These are phyloP conservation scores for Exophiala sideris DNA, from an alignment of 2,329 filamentous ascomycete species.

Conservation along the genomic window DNA sequence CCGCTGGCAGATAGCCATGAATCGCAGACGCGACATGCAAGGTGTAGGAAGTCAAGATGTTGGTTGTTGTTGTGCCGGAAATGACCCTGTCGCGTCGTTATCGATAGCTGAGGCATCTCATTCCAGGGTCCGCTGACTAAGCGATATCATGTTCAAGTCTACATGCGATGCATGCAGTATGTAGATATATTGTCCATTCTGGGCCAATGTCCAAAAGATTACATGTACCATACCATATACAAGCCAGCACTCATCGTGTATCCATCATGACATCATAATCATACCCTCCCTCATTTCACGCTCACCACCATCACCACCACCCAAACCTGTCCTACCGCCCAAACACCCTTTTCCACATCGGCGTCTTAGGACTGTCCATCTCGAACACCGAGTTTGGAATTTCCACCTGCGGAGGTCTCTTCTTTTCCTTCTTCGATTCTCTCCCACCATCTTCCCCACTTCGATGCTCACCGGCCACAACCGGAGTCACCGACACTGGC, in stretches of 20 bases:
- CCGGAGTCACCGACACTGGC: neutral
- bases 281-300: neutral
- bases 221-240: neutral
- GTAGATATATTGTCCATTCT: too few relatives aligned
- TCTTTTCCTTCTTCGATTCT: slow-evolving; percentile 3
- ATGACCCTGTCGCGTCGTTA: too few relatives aligned
- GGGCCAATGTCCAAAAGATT: too few relatives aligned
- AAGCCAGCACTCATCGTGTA: slow-evolving; percentile 3
- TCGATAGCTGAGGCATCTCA: too few relatives aligned
- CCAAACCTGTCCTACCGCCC: slow-evolving; percentile 10
- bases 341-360: slow-evolving; percentile 26
- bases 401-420: slow-evolving; percentile 12
- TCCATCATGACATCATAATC: neutral
- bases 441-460: neutral
- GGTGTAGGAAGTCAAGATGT: too few relatives aligned
- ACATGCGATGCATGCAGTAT: too few relatives aligned
- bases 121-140: too few relatives aligned
- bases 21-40: too few relatives aligned
- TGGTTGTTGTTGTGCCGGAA: too few relatives aligned
- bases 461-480: neutral
- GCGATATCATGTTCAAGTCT: too few relatives aligned
- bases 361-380: slow-evolving; percentile 24
- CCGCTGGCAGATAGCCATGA: too few relatives aligned
- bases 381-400: slow-evolving; percentile 17
- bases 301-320: neutral